Evolutionary conservation across 345 rosid species (phyloP).

Genomic region (Turritis glabra): DNA sequence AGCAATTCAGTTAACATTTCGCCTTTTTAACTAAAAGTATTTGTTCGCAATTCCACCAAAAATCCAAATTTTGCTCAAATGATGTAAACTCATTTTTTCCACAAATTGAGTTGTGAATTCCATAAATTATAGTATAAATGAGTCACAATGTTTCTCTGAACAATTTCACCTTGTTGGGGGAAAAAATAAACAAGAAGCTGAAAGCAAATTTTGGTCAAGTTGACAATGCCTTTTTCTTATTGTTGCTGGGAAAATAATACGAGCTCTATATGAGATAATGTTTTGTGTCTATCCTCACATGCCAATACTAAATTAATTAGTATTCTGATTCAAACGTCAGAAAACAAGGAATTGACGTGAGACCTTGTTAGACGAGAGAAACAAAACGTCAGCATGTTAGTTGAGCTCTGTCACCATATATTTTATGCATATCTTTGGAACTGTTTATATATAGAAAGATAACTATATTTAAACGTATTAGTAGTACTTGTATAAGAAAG

Average conservation of each 20-base stretch:
- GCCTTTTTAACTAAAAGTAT: too few relatives aligned
- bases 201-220: background rate
- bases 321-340: background rate
- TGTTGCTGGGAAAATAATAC: background rate
- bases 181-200: background rate
- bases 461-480: background rate
- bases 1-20: too few relatives aligned
- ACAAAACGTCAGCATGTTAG: conserved; percentile 17
- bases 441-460: background rate
- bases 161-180: background rate
- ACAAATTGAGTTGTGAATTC: background rate
- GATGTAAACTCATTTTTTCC: background rate
- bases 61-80: too few relatives aligned
- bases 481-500: background rate
- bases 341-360: conserved; percentile 4
- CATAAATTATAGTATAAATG: background rate
- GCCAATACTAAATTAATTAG: background rate
- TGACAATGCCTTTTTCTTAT: background rate
- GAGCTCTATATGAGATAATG: background rate
- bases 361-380: conserved; percentile 14
- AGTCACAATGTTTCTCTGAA: background rate
- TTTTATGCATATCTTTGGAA: conserved; percentile 23
- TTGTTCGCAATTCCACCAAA: too few relatives aligned
- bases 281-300: background rate
- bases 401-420: conserved; percentile 31